Percentiles rank a stretch among this genome's conserved stretches.
Conservation (phyloP, 2,329 filamentous ascomycete species). For the Leptographium flavum region DNA sequence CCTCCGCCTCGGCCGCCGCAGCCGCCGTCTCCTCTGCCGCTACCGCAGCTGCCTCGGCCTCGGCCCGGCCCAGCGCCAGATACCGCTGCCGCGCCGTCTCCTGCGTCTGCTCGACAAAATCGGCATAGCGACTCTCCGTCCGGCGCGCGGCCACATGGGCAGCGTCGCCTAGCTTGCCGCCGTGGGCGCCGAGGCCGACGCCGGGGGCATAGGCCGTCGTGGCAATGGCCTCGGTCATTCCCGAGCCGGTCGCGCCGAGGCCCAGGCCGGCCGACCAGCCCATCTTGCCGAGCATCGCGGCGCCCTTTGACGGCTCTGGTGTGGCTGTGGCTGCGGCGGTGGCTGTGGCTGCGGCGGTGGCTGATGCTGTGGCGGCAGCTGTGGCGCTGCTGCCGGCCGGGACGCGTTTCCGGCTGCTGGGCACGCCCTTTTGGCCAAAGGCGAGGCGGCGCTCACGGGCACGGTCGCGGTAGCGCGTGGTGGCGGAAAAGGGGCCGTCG, state of each 20-base stretch:
- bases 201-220: conserved; percentile 53
- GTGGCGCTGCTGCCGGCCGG: conserved; percentile 12
- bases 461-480: conserved; percentile 44
- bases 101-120: conserved; percentile 50
- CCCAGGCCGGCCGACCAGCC: conserved; percentile 54
- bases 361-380: neutral
- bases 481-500: conserved; percentile 2
- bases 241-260: conserved; percentile 47
- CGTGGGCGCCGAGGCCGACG: conserved; percentile 55
- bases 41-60: neutral
- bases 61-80: conserved; percentile 4
- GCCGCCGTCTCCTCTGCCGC: conserved; percentile 10
- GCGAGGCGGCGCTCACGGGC: conserved; percentile 51
- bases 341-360: too few relatives aligned
- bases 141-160: conserved; percentile 46
- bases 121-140: conserved; percentile 40
- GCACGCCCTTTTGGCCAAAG: conserved; percentile 46
- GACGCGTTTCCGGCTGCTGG: conserved; percentile 18
- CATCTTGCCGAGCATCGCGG: conserved; percentile 57
- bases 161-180: conserved; percentile 56
- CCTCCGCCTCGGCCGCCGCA: neutral
- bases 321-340: conserved; percentile 11
- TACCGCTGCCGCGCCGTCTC: conserved; percentile 52
- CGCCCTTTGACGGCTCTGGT: too few relatives aligned
- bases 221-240: conserved; percentile 48